Base-by-base conservation (phyloP, 164 flowering plant species). In the Cinnamomum chago region DNA sequence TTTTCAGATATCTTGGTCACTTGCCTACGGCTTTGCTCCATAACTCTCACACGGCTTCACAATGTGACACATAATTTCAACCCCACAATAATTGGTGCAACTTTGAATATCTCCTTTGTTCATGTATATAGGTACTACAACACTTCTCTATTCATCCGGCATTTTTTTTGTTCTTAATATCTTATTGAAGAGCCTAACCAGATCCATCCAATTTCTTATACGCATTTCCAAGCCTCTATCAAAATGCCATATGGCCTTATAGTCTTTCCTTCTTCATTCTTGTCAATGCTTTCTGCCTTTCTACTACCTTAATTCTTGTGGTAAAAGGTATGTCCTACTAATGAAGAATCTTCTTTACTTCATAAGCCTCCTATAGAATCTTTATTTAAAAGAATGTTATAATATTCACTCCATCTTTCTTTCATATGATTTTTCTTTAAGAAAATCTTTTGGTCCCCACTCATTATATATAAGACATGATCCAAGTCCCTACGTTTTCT, bases 81-180 rank as follows among this genome's bases (percentile, higher is more conserved):
- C 13, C 30, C 68, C 68, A 65, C 17, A 65, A 14, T 65, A 22
- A 14, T 65, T 24, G 5, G 68, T 25, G 14, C 14, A 24, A 24
- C 68, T 65, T 25, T 65, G 30, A n/a, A 65, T 27, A 14, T 24
- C 68, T 65, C 68, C 68, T 65, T 65, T 65, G 27, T 65, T 65
- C 68, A 11, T 65, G 2, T 24, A 65, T n/a, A 65, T 65, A 65
- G 68, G 27, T 14, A 27, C 68, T 24, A 65, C 68, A 23, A 23
- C 25, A 65, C 14, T 65, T 65, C 35, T 10, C 33, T 9, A 60
- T 60, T 60, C 22, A 20, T 23, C 64, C 1, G 10, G 24, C 64
- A n/a, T n/a, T 60, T 60, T 58, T 20, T 60, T 60, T 60, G 64
- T 6, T 60, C 64, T 60, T 60, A 60, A 20, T 18, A 23, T 60